Evolutionary conservation across 1,284 basidiomycete species (phyloP).

Genomic region (Heterobasidion occidentale): DNA sequence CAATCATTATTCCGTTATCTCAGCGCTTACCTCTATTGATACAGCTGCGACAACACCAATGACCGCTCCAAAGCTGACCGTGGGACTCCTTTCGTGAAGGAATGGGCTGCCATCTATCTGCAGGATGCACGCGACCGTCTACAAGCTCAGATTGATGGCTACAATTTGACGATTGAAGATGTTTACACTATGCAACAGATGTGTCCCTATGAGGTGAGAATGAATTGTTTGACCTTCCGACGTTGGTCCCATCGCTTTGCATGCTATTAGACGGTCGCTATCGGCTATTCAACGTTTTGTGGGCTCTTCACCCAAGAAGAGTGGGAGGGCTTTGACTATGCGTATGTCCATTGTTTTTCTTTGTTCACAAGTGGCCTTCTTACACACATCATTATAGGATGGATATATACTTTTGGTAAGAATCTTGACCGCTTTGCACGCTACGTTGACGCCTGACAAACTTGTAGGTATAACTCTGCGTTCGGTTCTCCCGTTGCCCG

Average conservation of each 20-base stretch:
- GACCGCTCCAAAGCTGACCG: conserved; percentile 43
- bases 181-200: conserved; percentile 68
- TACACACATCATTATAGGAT: conserved; percentile 15
- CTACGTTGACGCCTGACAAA: not conserved
- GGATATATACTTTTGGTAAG: conserved; percentile 32
- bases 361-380: not conserved
- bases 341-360: conserved; percentile 34
- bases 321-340: conserved; percentile 85
- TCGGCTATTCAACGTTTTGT: conserved; percentile 89
- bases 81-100: conserved; percentile 43
- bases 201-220: conserved; percentile 77
- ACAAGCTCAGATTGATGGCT: conserved; percentile 51
- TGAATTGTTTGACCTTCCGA: not conserved
- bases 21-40: not conserved
- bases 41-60: conserved; percentile 57
- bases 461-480: conserved; percentile 62
- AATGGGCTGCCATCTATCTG: conserved; percentile 72
- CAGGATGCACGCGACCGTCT: conserved; percentile 59
- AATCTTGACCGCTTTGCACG: not conserved
- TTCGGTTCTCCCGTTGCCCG: conserved; percentile 75
- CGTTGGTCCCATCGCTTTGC: not conserved
- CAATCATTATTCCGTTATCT: conserved; percentile 7
- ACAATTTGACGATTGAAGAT: conserved; percentile 64
- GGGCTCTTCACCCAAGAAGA: conserved; percentile 84
- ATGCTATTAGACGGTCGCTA: conserved; percentile 65